Evolutionary conservation across 2,329 filamentous ascomycete species (phyloP), one percentile per base, ranked within the genome.

Genomic region (Periglandula ipomoeae): DNA sequence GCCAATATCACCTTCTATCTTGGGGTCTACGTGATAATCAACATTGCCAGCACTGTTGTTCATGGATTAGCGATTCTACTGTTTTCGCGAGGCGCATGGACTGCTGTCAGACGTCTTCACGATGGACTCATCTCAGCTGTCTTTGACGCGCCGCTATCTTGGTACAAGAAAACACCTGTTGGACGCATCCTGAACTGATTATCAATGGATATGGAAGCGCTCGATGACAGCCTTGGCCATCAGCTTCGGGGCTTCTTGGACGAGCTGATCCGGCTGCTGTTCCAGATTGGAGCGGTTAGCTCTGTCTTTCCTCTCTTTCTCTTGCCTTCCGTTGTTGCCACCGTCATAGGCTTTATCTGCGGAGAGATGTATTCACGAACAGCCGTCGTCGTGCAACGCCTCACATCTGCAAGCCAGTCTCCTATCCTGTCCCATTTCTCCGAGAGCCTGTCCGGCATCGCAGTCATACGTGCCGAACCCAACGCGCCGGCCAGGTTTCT

Each of bases 391-490:
- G 58, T 69, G 23, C 65, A 65, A 50, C 58, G 60, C 2, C 56
- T 69, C 3, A 53, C 56, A 15, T 65, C 66, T 0, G 56, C 64
- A 22, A 58, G 64, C 5, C 63, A 65, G 47, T 72, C 70, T 2
- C 72, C 73, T 10, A 62, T 76, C 2, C 72, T 73, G 51, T 67
- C 70, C 1, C 71, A 72, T 43, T 73, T 74, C 47, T 65, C 66
- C 2, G 69, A 72, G 30, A 70, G 64, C 13, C 55, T 72, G 1
- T 61, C 66, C 15, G 70, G 70, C 8, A 57, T 71, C 19, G 55
- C 65, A 5, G 59, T 71, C 15, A 70, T 75, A 50, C 70, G 72
- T 3, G 70, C 71, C 2, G 65, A 70, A 4, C 58, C 59, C 10
- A 64, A 65, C 27, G 69, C 75, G 64, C 62, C 68, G 9, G 56